Conservation (phyloP, 2,329 filamentous ascomycete genomes). For the Fusarium sp. region DNA sequence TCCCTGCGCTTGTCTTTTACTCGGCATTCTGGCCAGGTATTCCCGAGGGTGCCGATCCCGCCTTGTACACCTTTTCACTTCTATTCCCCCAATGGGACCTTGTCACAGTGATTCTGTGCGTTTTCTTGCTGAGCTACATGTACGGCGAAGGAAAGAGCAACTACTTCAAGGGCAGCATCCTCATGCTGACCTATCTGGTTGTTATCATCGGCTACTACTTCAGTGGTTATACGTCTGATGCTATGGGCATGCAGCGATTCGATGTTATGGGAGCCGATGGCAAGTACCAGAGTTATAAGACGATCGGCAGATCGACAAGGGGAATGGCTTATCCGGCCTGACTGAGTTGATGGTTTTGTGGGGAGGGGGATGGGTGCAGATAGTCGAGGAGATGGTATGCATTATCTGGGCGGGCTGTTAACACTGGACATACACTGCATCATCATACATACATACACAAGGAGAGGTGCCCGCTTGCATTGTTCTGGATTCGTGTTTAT, state of each 20-base stretch:
- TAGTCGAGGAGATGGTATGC: constrained; percentile 7
- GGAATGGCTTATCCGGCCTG: constrained; percentile 43
- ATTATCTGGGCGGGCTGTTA: constrained; percentile 17
- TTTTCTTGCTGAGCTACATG: constrained; percentile 96
- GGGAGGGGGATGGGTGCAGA: not conserved
- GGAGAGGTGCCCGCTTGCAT: constrained; percentile 16
- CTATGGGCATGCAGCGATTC: constrained; percentile 59
- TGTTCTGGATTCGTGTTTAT: constrained; percentile 16
- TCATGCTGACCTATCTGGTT: constrained; percentile 91
- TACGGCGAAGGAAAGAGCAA: constrained; percentile 99
- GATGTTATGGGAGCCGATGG: constrained; percentile 63
- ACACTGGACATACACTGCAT: constrained; percentile 32
- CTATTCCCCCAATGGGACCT: constrained; percentile 99
- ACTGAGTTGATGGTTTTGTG: constrained; percentile 22
- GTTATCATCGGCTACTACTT: constrained; percentile 93
- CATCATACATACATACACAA: constrained; percentile 15
- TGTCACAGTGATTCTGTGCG: constrained; percentile 94
- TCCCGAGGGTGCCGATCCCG: constrained; percentile 51
- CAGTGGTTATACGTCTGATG: constrained; percentile 64
- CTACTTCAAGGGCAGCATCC: constrained; percentile 98
- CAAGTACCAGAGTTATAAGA: constrained; percentile 62
- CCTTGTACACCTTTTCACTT: constrained; percentile 77
- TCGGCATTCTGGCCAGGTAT: constrained; percentile 74
- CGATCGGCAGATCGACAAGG: constrained; percentile 58
- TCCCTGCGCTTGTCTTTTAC: constrained; percentile 91